Conservation (phyloP, 192 early-diverging fungal genomes). For the Linnemannia schmuckeri region DNA sequence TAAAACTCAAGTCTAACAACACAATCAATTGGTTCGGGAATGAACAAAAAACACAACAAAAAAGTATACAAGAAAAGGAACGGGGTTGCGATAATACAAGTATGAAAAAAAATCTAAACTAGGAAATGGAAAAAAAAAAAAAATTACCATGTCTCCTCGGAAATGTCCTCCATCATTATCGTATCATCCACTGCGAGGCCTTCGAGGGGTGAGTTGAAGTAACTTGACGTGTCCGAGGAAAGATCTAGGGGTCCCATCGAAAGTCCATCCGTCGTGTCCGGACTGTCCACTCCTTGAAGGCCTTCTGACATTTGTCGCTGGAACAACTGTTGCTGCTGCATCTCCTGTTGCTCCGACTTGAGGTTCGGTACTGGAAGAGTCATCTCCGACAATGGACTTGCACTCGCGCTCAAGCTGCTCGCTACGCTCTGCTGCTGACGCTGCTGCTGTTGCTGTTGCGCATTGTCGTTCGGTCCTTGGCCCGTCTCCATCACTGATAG, state of each 20-base stretch:
- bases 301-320: constrained; percentile 32
- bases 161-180: constrained; percentile 44
- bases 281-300: constrained; percentile 4
- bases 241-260: constrained; percentile 26
- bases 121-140: neutral
- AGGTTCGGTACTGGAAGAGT: constrained; percentile 36
- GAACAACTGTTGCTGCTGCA: constrained; percentile 21
- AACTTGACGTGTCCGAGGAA: constrained; percentile 22
- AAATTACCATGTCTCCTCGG: constrained; percentile 45
- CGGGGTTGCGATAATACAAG: neutral
- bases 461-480: neutral
- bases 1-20: neutral
- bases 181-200: constrained; percentile 43
- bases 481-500: constrained; percentile 40
- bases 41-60: neutral
- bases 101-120: neutral
- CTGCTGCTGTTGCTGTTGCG: neutral
- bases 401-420: constrained; percentile 15
- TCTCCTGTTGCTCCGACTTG: constrained; percentile 19
- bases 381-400: constrained; percentile 43
- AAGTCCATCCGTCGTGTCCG: constrained; percentile 9
- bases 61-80: neutral
- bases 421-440: constrained; percentile 1
- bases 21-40: neutral
- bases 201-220: constrained; percentile 52